Evolutionary conservation across 2,329 filamentous ascomycete species (phyloP).

Genomic region (Colletotrichum chrysophilum): DNA sequence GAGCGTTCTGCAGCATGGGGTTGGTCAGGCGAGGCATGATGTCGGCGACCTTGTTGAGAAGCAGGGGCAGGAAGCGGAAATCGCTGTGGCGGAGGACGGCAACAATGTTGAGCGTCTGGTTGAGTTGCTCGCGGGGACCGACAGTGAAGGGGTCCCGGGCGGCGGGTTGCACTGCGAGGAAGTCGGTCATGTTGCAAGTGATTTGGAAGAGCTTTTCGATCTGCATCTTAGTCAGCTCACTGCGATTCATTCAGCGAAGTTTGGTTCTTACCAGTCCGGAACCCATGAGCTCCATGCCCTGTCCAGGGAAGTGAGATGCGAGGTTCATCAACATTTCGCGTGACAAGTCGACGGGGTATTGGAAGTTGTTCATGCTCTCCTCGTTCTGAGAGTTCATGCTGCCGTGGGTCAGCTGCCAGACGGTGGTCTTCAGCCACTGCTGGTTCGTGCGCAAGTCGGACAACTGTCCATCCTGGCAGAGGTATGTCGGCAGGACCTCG

Average conservation of each 20-base stretch:
- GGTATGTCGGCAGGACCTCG: slow-evolving; percentile 56
- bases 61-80: slow-evolving; percentile 76
- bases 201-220: slow-evolving; percentile 84
- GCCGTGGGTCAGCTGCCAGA: slow-evolving; percentile 67
- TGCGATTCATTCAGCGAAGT: background rate
- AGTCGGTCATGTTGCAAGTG: slow-evolving; percentile 74
- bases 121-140: slow-evolving; percentile 76
- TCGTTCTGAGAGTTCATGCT: slow-evolving; percentile 53
- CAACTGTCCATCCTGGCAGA: slow-evolving; percentile 59
- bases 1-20: slow-evolving; percentile 64
- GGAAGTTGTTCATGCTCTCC: slow-evolving; percentile 60
- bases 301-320: slow-evolving; percentile 73
- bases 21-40: slow-evolving; percentile 67
- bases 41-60: slow-evolving; percentile 78
- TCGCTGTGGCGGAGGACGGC: slow-evolving; percentile 77
- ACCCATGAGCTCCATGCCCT: slow-evolving; percentile 77
- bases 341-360: slow-evolving; percentile 67
- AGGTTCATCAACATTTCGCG: slow-evolving; percentile 68
- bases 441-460: slow-evolving; percentile 64
- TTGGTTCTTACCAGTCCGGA: slow-evolving; percentile 65
- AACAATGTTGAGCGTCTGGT: slow-evolving; percentile 70
- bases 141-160: slow-evolving; percentile 66
- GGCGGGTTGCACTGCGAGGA: slow-evolving; percentile 69
- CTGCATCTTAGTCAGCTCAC: slow-evolving; percentile 35
- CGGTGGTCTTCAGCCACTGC: slow-evolving; percentile 68